Evolutionary conservation across 78 protist species (phyloP).

Genomic region (Chrysochromulina tobinii): DNA sequence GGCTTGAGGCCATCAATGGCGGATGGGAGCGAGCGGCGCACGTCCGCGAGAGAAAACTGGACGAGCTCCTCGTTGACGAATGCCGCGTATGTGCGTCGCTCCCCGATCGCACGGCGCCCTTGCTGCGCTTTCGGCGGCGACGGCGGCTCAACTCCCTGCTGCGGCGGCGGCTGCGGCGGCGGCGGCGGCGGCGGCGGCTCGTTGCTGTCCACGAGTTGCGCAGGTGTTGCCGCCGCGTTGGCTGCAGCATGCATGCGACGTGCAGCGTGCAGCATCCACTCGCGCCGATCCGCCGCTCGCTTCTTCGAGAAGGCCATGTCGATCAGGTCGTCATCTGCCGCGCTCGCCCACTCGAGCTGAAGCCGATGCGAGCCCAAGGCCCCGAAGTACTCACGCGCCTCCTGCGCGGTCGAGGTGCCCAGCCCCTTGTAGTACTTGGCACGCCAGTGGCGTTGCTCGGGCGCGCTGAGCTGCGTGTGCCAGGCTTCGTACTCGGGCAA

Average conservation of each 20-base stretch:
- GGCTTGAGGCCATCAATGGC: conserved; percentile 74
- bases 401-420: conserved; percentile 88
- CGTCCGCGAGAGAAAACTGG: conserved; percentile 72
- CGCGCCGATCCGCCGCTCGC: conserved; percentile 81
- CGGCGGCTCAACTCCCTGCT: too few relatives aligned
- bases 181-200: too few relatives aligned
- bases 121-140: too few relatives aligned
- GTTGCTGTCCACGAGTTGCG: too few relatives aligned
- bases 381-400: conserved; percentile 92
- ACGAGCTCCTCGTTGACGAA: conserved; percentile 79
- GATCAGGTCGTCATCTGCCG: conserved; percentile 62
- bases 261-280: conserved; percentile 74
- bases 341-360: conserved; percentile 6
- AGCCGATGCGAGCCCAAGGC: conserved; percentile 21
- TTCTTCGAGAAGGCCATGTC: conserved; percentile 34
- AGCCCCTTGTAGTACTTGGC: conserved; percentile 96
- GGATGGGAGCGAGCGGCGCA: conserved; percentile 89
- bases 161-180: too few relatives aligned
- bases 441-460: conserved; percentile 56
- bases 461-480: neutral
- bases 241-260: too few relatives aligned
- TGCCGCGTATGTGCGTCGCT: too few relatives aligned
- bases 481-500: neutral
- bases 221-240: too few relatives aligned
- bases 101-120: too few relatives aligned